These are phyloP conservation scores for Cucurbita maxima DNA, from an alignment of 306 rosid genomes.

Conservation along the genomic window DNA sequence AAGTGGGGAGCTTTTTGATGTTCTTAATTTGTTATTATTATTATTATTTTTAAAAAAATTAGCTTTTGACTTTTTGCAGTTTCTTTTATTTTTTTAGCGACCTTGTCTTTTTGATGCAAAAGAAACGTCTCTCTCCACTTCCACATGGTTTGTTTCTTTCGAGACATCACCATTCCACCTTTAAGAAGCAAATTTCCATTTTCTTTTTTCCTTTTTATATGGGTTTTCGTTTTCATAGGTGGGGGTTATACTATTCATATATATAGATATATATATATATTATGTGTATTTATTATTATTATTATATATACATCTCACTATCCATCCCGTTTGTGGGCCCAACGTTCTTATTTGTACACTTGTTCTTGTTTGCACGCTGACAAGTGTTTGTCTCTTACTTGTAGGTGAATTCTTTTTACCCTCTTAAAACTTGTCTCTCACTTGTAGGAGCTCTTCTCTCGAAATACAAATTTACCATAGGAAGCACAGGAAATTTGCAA, in stretches of 20 bases:
- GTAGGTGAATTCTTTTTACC: no score
- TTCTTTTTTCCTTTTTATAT: background rate
- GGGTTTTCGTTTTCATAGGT: background rate
- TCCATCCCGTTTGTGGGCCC: no score
- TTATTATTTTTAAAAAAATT: background rate
- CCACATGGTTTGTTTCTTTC: conserved; percentile 6
- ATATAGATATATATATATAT: no score
- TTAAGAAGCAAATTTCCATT: background rate
- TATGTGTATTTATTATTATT: no score
- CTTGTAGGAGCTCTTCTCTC: no score
- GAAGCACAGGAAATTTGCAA: no score
- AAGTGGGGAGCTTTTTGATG: background rate
- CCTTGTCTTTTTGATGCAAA: background rate
- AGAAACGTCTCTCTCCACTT: background rate
- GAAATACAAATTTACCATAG: no score
- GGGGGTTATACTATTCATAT: background rate
- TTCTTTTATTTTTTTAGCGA: background rate
- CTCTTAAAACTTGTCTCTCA: no score
- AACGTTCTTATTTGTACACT: no score
- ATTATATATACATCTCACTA: no score
- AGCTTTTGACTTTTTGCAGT: conserved; percentile 1
- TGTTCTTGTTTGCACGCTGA: no score
- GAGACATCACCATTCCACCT: background rate
- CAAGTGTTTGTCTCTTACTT: no score
- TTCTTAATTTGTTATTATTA: background rate